Conservation (phyloP, 2,329 filamentous ascomycete genomes). For the Myriangium duriaei region DNA sequence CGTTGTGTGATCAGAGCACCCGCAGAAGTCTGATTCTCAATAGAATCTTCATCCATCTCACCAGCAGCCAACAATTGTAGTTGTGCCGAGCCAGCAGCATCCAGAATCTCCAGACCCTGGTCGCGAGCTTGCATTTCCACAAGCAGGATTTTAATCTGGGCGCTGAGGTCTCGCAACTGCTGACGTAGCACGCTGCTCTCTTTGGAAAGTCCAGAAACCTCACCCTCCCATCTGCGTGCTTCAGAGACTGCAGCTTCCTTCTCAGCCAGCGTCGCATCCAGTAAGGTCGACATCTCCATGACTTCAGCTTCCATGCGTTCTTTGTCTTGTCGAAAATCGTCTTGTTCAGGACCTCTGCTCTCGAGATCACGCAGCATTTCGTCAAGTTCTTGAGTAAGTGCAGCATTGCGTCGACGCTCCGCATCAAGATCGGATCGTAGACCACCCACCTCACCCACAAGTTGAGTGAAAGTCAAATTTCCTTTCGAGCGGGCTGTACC, state of each 20-base stretch:
- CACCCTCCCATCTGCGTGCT: conserved; percentile 64
- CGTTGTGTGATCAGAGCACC: conserved; percentile 81
- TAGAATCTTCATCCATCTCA: conserved; percentile 56
- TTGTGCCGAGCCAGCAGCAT: conserved; percentile 58
- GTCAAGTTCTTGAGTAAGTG: conserved; percentile 65
- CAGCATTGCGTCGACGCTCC: conserved; percentile 61
- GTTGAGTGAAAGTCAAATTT: conserved; percentile 47
- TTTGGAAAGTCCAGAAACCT: conserved; percentile 46
- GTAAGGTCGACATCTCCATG: conserved; percentile 61
- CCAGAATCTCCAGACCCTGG: conserved; percentile 61
- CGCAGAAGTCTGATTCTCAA: conserved; percentile 69
- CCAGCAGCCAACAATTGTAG: conserved; percentile 68
- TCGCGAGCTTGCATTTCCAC: conserved; percentile 76
- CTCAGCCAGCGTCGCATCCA: conserved; percentile 70
- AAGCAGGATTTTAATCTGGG: conserved; percentile 80
- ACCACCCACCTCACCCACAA: conserved; percentile 50
- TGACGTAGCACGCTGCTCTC: conserved; percentile 72
- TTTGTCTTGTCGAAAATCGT: conserved; percentile 72
- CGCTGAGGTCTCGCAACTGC: conserved; percentile 78
- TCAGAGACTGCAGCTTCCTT: conserved; percentile 68
- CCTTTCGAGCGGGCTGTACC: conserved; percentile 41
- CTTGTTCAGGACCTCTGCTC: conserved; percentile 72
- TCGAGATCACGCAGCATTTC: conserved; percentile 79
- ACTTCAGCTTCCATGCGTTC: conserved; percentile 69
- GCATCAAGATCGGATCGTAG: conserved; percentile 59